Base-by-base conservation (phyloP, 306 rosid species). In the Astragalus glycyphyllos region DNA sequence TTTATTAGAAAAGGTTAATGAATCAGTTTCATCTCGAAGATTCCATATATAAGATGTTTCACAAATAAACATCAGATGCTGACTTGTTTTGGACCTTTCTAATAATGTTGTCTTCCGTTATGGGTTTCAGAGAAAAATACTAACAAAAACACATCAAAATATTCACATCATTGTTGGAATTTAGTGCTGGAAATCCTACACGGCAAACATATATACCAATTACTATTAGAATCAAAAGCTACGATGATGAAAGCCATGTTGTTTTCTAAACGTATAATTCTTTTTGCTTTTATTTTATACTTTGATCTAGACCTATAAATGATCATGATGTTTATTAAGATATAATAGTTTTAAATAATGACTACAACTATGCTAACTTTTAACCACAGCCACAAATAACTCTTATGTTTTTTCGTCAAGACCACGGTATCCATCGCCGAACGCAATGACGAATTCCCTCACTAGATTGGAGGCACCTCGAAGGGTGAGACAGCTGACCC, bases 121-220 rank as follows among this genome's bases (percentile, higher is more conserved):
- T n/a, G 29, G 29, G 2, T 23, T 23, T 4, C 40, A 4, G 0
- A 4, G 4, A 4, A 35, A 4, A 6, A 34, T 34, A 34, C 10
- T 15, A 71, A 55, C 68, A 38, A 48, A 51, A 65, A 57, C 17
- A 54, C 46, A 63, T 4, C 53, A 13, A 54, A 37, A 71, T 31
- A 48, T 47, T 57, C 73, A 53, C 78, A 46, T 74, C 48, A 32
- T 71, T 13, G 42, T 65, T 12, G 47, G 44, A 59, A 45, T 48
- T 69, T 35, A 15, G 15, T 72, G 49, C 76, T 78, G 89, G 85
- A 85, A 82, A 80, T 87, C 87, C 87, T 73, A 83, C 85, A 46
- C 79, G 49, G 71, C 72, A 82, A 75, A 42, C 88, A 81, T 29
- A 46, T 31, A 46, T 73, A 44, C 68, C 1, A 61, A 66, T n/a